Evolutionary conservation across 2,329 filamentous ascomycete genomes (phyloP), one percentile per base, ranked within the genome.

Genomic region (Xylaria sp.): DNA sequence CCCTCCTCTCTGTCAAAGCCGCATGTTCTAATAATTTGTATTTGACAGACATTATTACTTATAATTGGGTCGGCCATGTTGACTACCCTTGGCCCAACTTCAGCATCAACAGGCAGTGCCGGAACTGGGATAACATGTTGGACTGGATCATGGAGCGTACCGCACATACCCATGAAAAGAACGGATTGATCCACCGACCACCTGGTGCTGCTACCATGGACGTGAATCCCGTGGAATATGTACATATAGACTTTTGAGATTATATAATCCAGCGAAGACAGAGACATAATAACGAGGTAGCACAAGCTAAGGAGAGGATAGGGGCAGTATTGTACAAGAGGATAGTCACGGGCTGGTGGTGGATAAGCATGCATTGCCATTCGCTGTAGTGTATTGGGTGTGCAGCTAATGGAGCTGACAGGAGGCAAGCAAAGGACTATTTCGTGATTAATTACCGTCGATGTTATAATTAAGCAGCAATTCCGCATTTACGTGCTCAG

Each of bases 1-100:
- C 3, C 43, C 20, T 20, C 2, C 12, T 8, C 9, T 20, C n/a
- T 20, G n/a, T 25, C 23, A n/a, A 57, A 13, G 23, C 2, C 43
- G 9, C 10, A 41, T 23, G 25, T 48, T 9, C 39, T 48, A 20
- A 59, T 25, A 28, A n/a, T 58, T n/a, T 4, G 3, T 46, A 31
- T 48, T n/a, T 2, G 31, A 20, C 18, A 60, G 57, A 60, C 9
- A 61, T 68, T 2, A 31, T 70, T 6, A 72, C 65, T 13, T 68
- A 68, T 23, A 58, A 66, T 23, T 68, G 68, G 65, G 61, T 63
- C 7, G 61, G 23, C 12, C 61, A 63, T 18, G 61, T 63, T 31
- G 61, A 63, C 33, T 55, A 55, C 49, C 49, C 61, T 43, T 63
- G 61, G 61, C 61, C 61, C 39, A 52, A 63, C 39, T 63, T 63